Evolutionary conservation across 306 rosid species (phyloP).

Genomic region (Cyclanthera cordifolia): DNA sequence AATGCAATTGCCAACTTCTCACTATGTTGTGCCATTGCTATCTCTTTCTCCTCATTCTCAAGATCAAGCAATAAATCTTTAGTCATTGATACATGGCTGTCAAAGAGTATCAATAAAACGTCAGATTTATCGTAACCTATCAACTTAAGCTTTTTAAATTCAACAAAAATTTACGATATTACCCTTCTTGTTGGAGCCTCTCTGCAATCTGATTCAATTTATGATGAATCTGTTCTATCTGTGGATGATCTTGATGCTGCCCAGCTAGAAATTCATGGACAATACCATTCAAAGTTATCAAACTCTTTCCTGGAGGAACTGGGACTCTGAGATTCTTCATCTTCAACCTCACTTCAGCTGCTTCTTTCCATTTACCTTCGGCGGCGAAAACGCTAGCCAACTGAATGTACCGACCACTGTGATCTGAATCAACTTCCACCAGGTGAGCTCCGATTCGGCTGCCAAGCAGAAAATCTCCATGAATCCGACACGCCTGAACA

Average conservation of each 20-base stretch:
- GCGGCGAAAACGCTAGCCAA: conserved; percentile 40
- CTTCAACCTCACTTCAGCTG: conserved; percentile 32
- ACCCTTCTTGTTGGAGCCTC: conserved; percentile 12
- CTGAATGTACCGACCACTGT: conserved; percentile 39
- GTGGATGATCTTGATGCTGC: conserved; percentile 22
- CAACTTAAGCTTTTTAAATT: background rate
- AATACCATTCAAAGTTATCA: conserved; percentile 35
- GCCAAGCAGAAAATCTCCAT: conserved; percentile 37
- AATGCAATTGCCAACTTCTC: conserved; percentile 22
- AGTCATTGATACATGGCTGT: conserved; percentile 8
- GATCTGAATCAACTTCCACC: conserved; percentile 36
- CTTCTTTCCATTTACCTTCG: conserved; percentile 42
- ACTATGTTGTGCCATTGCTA: conserved; percentile 15
- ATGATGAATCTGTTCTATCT: conserved; percentile 24
- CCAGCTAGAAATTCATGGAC: conserved; percentile 44
- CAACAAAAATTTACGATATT: background rate
- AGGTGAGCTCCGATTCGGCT: conserved; percentile 35
- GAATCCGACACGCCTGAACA: conserved; percentile 30
- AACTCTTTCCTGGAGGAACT: conserved; percentile 41
- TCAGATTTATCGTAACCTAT: background rate
- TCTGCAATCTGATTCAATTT: conserved; percentile 22
- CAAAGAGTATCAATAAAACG: background rate
- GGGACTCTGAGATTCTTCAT: conserved; percentile 30
- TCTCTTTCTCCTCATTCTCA: conserved; percentile 18
- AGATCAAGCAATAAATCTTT: conserved; percentile 13